Conservation (phyloP, 805 yeast species). For the Candida sakaeoensis region DNA sequence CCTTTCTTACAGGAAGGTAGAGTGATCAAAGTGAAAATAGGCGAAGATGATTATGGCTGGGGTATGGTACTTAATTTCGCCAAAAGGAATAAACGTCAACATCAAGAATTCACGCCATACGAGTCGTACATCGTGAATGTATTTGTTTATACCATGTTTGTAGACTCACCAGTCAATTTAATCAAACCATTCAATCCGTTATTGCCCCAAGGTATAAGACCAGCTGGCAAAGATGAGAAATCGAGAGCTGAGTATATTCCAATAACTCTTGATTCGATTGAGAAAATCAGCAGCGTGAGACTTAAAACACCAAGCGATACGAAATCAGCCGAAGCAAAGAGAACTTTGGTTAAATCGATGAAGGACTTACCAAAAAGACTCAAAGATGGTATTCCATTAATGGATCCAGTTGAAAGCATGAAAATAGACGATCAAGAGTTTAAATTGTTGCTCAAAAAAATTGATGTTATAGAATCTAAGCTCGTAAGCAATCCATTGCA, state of each 20-base stretch:
- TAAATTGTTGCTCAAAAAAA: conserved; percentile 63
- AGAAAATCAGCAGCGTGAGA: conserved; percentile 73
- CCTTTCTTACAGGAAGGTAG: conserved; percentile 89
- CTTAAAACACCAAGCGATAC: conserved; percentile 75
- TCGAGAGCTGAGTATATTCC: conserved; percentile 78
- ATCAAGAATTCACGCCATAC: conserved; percentile 69
- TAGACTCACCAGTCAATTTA: conserved; percentile 79
- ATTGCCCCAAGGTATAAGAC: conserved; percentile 87
- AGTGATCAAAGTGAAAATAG: conserved; percentile 63
- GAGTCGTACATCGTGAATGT: conserved; percentile 88
- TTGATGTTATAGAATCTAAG: conserved; percentile 78
- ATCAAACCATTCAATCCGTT: conserved; percentile 73
- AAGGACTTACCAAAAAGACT: conserved; percentile 78
- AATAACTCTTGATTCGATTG: conserved; percentile 74
- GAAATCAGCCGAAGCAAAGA: conserved; percentile 53
- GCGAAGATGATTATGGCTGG: conserved; percentile 85
- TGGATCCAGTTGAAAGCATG: conserved; percentile 92
- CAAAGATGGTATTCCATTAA: conserved; percentile 85
- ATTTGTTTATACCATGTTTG: conserved; percentile 70
- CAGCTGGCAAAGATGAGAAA: conserved; percentile 70
- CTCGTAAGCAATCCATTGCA: conserved; percentile 65
- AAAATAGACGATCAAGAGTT: conserved; percentile 83
- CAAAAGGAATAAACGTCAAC: conserved; percentile 59
- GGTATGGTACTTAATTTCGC: conserved; percentile 77
- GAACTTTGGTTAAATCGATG: conserved; percentile 64